Evolutionary conservation across 2,329 filamentous ascomycete species (phyloP).

Genomic region (Sclerotinia trifoliorum): DNA sequence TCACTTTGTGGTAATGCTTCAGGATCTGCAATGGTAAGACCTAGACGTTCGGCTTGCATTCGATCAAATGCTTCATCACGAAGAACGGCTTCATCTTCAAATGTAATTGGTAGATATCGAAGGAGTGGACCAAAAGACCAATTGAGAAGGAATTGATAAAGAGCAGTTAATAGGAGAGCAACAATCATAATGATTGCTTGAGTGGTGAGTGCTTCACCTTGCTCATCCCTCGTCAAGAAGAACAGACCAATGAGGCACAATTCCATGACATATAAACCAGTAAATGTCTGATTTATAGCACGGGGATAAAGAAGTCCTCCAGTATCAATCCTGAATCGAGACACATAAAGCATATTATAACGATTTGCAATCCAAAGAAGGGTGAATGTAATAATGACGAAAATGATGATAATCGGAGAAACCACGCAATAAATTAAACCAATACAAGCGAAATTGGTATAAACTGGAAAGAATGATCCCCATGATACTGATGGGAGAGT

Average conservation of each 20-base stretch:
- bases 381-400: conserved; percentile 88
- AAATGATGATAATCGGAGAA: conserved; percentile 84
- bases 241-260: conserved; percentile 86
- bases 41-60: conserved; percentile 69
- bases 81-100: conserved; percentile 92
- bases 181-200: conserved; percentile 88
- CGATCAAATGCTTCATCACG: conserved; percentile 86
- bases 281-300: conserved; percentile 94
- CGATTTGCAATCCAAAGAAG: conserved; percentile 92
- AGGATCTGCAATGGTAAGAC: conserved; percentile 56
- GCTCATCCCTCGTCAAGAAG: conserved; percentile 66
- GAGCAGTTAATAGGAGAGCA: conserved; percentile 63
- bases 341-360: conserved; percentile 97
- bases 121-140: conserved; percentile 80
- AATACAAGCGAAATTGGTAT: conserved; percentile 95
- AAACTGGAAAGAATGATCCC: conserved; percentile 93
- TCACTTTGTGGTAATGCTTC: conserved; percentile 27
- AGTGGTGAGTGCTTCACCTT: conserved; percentile 56
- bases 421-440: conserved; percentile 85
- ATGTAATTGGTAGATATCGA: conserved; percentile 86
- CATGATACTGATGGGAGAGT: conserved; percentile 75
- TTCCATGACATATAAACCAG: conserved; percentile 92
- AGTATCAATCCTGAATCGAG: conserved; percentile 83
- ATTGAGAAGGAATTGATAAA: conserved; percentile 82
- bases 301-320: conserved; percentile 88